phyloP scores from a whole-genome alignment of 768 basidiomycete genomes.

The Macrocybe gigantea region DNA sequence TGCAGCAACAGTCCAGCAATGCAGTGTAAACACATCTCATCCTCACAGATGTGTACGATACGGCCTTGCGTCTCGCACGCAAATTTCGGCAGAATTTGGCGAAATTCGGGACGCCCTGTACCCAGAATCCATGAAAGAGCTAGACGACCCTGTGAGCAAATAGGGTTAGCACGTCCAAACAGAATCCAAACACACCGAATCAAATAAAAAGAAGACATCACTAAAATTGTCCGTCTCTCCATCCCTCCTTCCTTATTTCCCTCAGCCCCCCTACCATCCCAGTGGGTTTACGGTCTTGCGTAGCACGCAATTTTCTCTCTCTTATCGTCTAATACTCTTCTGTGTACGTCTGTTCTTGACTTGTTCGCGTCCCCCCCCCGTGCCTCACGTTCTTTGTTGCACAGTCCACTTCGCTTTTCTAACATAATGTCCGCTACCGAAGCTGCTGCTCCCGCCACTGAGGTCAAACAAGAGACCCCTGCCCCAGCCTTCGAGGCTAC shows the following conservation, averaged over 20 bases:
- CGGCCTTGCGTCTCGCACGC: background rate
- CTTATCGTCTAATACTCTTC: slow-evolving; percentile 51
- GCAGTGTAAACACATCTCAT: background rate
- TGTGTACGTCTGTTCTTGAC: slow-evolving; percentile 29
- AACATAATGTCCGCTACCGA: slow-evolving; percentile 84
- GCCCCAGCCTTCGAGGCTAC: slow-evolving; percentile 29
- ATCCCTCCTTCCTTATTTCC: slow-evolving; percentile 60
- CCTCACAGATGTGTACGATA: background rate
- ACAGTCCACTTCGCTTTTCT: slow-evolving; percentile 46
- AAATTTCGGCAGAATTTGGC: no score
- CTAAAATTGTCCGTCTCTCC: slow-evolving; percentile 33
- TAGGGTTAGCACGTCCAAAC: slow-evolving; percentile 33
- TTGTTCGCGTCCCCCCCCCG: slow-evolving; percentile 8
- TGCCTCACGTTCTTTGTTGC: slow-evolving; percentile 8
- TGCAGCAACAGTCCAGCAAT: background rate
- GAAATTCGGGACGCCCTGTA: no score
- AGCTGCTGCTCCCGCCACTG: slow-evolving; percentile 37
- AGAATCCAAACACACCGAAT: slow-evolving; percentile 34
- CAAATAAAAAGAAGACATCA: slow-evolving; percentile 38
- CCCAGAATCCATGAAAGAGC: background rate
- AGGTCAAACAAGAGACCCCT: slow-evolving; percentile 20
- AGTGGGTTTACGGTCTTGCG: slow-evolving; percentile 45
- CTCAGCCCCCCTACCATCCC: slow-evolving; percentile 27
- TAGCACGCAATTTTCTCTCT: slow-evolving; percentile 50
- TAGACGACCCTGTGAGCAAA: slow-evolving; percentile 28